Evolutionary conservation across 805 yeast species (phyloP).

Genomic region (Kregervanrija delftensis): DNA sequence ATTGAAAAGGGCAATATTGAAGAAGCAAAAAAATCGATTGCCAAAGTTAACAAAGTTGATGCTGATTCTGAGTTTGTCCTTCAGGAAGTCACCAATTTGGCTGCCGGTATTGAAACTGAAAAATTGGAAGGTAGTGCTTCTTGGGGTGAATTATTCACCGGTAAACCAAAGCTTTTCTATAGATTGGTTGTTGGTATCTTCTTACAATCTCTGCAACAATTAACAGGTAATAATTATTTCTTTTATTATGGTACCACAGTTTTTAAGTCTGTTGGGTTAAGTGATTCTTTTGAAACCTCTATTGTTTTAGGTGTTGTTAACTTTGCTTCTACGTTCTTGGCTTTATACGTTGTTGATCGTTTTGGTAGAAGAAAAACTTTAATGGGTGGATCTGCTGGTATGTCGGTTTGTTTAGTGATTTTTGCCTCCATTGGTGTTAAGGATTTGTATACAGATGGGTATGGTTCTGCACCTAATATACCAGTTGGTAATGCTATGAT

Average conservation of each 20-base stretch:
- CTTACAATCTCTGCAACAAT: constrained; percentile 56
- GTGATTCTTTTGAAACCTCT: constrained; percentile 54
- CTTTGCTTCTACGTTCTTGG: constrained; percentile 47
- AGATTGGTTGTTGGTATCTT: constrained; percentile 52
- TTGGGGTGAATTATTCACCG: constrained; percentile 57
- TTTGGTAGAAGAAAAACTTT: constrained; percentile 49
- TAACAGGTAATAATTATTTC: constrained; percentile 60
- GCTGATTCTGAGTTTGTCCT: constrained; percentile 48
- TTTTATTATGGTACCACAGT: constrained; percentile 62
- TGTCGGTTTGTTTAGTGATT: constrained; percentile 50
- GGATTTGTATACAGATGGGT: constrained; percentile 34
- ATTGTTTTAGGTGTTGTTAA: constrained; percentile 51
- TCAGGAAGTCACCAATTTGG: constrained; percentile 46
- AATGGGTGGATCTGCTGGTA: constrained; percentile 43
- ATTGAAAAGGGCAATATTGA: constrained; percentile 42
- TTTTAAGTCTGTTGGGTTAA: constrained; percentile 50
- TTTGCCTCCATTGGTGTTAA: constrained; percentile 58
- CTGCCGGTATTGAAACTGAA: constrained; percentile 59
- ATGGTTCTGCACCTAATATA: constrained; percentile 33
- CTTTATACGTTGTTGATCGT: constrained; percentile 45
- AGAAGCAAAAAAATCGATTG: constrained; percentile 49
- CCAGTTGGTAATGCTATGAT: constrained; percentile 61
- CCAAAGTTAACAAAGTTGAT: constrained; percentile 49
- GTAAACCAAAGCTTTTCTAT: constrained; percentile 53
- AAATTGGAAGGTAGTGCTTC: constrained; percentile 55